Base-by-base conservation (phyloP, 768 basidiomycete species). In the Rhizopogon roseolus region DNA sequence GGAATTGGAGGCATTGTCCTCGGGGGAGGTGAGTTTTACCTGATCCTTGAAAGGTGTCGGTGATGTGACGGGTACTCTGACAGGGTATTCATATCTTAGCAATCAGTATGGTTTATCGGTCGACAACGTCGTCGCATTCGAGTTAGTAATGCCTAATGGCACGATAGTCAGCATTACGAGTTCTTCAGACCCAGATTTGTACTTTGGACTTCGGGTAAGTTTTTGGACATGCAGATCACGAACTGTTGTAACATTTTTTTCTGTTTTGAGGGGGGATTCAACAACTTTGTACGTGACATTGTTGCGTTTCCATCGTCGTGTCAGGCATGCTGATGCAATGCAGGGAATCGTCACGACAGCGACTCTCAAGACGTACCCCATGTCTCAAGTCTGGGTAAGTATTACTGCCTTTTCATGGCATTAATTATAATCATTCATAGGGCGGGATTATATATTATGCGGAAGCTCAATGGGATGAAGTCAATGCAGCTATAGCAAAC, bases 331-430 rank as follows among this genome's bases (percentile, higher is more conserved):
- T 34, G 6, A 11, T 29, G 4, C 40, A 16, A 27, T 37, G 13
- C 40, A 77, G 75, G 85, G 85, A 1, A 79, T 86, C 36, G 80
- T 86, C 3, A 86, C 84, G 0, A 73, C 66, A 40, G 80, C 86
- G 59, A 80, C 77, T 0, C 50, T 86, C 19, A 77, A 76, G 57
- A 72, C 81, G 0, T 74, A 73, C 60, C 77, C 84, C 5, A 82
- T 85, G 66, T 67, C 69, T 0, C 63, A 76, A 65, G 78, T 86
- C 53, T 86, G 83, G 84, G 84, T 85, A 67, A 13, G 76, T 13
- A 29, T 17, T 13, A 6, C n/a, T 13, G 28, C 6, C 29, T n/a
- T 44, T 40, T 8, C 22, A 3, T 4, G 5, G 41, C 11, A n/a
- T 29, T 27, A 11, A 52, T 19, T 13, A 53, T 17, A 1, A 25